These are phyloP conservation scores for Heterobasidion parviporum DNA, from an alignment of 1,284 basidiomycete genomes.

Conservation along the genomic window DNA sequence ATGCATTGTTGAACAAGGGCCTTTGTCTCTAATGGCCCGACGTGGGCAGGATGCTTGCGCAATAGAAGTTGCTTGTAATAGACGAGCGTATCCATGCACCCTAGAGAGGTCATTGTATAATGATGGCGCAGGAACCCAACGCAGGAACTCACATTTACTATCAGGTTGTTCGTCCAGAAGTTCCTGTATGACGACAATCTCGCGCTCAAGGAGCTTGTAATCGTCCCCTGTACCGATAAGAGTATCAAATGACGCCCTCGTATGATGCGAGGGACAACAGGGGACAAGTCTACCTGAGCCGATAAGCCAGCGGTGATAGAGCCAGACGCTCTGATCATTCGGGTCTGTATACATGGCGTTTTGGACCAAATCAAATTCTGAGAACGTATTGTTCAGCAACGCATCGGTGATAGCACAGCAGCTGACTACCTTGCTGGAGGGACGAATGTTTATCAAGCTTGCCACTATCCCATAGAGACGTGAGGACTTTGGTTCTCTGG, in stretches of 20 bases:
- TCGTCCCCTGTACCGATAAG: conserved; percentile 33
- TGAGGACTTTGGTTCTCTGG: conserved; percentile 82
- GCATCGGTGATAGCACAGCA: background rate
- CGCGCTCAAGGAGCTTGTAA: conserved; percentile 54
- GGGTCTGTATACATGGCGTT: conserved; percentile 98
- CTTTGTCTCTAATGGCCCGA: conserved; percentile 23
- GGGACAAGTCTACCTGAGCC: conserved; percentile 47
- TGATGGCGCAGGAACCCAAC: too few species aligned
- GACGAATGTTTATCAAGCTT: conserved; percentile 41
- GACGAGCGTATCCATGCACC: conserved; percentile 91
- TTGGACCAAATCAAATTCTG: conserved; percentile 88
- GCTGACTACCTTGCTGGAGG: conserved; percentile 50
- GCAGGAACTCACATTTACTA: conserved; percentile 71
- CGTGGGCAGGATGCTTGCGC: conserved; percentile 24
- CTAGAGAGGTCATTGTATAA: conserved; percentile 29
- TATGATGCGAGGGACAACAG: background rate
- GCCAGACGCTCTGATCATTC: conserved; percentile 93
- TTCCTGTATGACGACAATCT: conserved; percentile 78
- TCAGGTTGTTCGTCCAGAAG: conserved; percentile 88
- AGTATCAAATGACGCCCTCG: background rate
- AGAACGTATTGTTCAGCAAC: background rate
- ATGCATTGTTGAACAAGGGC: conserved; percentile 41
- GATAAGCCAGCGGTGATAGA: conserved; percentile 96
- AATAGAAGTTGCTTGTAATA: conserved; percentile 66
- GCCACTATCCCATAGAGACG: conserved; percentile 57